Percentiles rank a stretch among this genome's conserved stretches.
These are phyloP conservation scores for Filobasidium uniguttulatum DNA, from an alignment of 1,284 basidiomycete genomes.

Conservation along the genomic window DNA sequence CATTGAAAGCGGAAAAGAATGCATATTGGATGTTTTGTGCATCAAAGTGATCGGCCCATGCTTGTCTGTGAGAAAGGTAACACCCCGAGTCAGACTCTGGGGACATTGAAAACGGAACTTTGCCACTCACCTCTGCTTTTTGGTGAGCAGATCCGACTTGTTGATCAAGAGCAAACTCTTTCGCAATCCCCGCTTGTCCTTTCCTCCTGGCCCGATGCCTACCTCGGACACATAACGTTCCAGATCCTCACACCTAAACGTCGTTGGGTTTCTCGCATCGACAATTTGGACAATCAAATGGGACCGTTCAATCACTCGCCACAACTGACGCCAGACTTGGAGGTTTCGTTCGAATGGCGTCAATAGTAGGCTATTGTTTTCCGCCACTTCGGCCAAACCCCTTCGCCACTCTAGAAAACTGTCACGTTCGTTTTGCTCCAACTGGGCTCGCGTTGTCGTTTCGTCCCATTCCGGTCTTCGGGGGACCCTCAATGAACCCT, in stretches of 20 bases:
- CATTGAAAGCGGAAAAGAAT: constrained; percentile 92
- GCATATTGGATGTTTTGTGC: constrained; percentile 65
- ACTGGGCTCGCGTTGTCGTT: constrained; percentile 54
- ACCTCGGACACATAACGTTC: constrained; percentile 75
- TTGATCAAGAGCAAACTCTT: constrained; percentile 80
- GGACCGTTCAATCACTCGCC: constrained; percentile 86
- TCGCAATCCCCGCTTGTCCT: constrained; percentile 50
- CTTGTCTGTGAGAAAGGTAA: constrained; percentile 41
- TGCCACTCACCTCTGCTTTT: constrained; percentile 61
- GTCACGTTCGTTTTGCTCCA: constrained; percentile 76
- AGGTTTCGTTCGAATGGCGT: constrained; percentile 93
- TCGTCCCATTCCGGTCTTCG: constrained; percentile 74
- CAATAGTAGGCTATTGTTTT: constrained; percentile 51
- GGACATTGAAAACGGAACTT: background rate
- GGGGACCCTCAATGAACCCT: constrained; percentile 62
- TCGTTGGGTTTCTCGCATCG: constrained; percentile 80
- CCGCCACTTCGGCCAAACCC: constrained; percentile 55
- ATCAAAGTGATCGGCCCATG: constrained; percentile 94
- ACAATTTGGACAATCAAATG: constrained; percentile 91
- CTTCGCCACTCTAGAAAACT: constrained; percentile 83
- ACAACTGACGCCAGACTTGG: constrained; percentile 91
- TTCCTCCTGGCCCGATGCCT: constrained; percentile 47
- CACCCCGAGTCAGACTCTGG: too few species aligned
- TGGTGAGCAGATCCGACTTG: constrained; percentile 85
- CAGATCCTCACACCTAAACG: constrained; percentile 83